Percentiles rank a stretch among this genome's conserved stretches.
Conservation (phyloP, 1,139 yeast species). For the Sporopachydermia cereana region DNA sequence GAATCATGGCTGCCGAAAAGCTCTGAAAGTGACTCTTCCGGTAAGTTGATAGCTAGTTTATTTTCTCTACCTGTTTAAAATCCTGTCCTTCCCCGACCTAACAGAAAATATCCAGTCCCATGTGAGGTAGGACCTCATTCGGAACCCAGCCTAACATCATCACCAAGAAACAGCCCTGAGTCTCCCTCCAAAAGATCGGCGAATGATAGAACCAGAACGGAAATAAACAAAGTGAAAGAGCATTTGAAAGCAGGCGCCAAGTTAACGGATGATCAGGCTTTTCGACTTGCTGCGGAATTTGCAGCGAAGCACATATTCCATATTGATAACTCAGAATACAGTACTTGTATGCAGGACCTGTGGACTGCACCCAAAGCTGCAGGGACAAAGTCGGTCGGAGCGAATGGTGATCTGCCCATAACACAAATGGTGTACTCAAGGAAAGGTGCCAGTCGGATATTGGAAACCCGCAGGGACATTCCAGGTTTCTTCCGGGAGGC, state of each 20-base stretch:
- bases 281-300: background rate
- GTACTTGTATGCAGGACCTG: background rate
- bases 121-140: background rate
- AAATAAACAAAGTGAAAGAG: too few species aligned
- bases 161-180: too few species aligned
- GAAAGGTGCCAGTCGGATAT: background rate
- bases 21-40: background rate
- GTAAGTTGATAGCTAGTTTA: background rate
- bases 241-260: too few species aligned
- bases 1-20: background rate
- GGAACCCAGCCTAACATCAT: background rate
- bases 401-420: too few species aligned
- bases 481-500: slow-evolving; percentile 2
- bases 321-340: background rate
- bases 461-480: slow-evolving; percentile 1
- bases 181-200: too few species aligned
- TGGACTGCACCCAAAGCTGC: background rate
- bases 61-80: background rate
- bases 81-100: background rate
- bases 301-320: background rate
- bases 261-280: too few species aligned
- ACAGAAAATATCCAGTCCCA: background rate
- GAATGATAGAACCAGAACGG: too few species aligned
- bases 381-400: too few species aligned
- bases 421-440: background rate